Evolutionary conservation across 1,284 basidiomycete genomes (phyloP).

Genomic region (Lignosus rhinocerotis): DNA sequence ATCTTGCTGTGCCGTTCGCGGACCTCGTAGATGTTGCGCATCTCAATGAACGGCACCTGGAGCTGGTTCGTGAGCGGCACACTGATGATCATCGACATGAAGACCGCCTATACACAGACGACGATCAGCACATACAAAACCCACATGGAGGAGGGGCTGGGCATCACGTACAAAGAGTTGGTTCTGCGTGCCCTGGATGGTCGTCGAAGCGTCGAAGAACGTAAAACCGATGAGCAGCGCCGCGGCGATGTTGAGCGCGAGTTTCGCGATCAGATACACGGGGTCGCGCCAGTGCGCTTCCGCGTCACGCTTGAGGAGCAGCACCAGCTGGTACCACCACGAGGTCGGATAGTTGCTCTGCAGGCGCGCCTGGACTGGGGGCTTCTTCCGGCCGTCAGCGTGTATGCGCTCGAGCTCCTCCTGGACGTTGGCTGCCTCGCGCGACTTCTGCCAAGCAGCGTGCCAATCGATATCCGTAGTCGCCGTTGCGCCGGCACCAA

Average conservation of each 20-base stretch:
- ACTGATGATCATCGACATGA: constrained; percentile 48
- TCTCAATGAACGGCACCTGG: constrained; percentile 53
- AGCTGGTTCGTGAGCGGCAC: constrained; percentile 55
- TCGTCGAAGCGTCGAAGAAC: constrained; percentile 69
- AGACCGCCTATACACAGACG: constrained; percentile 32
- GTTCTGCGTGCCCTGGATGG: constrained; percentile 77
- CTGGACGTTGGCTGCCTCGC: constrained; percentile 27
- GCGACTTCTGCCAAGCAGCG: constrained; percentile 34
- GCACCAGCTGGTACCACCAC: constrained; percentile 44
- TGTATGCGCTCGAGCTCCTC: constrained; percentile 35
- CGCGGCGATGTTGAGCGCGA: constrained; percentile 54
- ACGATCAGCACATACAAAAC: neutral
- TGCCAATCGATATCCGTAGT: constrained; percentile 36
- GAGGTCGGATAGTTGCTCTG: constrained; percentile 51
- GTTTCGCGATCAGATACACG: constrained; percentile 77
- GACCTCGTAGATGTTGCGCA: constrained; percentile 61
- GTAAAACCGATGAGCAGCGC: constrained; percentile 70
- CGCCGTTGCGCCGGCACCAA: constrained; percentile 59
- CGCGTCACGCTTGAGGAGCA: constrained; percentile 51
- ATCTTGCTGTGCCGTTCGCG: constrained; percentile 73
- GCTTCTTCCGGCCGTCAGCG: constrained; percentile 33
- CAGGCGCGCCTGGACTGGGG: constrained; percentile 31
- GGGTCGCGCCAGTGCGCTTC: constrained; percentile 65
- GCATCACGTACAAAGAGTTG: constrained; percentile 63
- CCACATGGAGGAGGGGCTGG: neutral